A percentile compares a stretch with the other conserved stretches of the same genome.
Conservation (phyloP, 2,329 filamentous ascomycete species). For the Tolypocladium inflatum region DNA sequence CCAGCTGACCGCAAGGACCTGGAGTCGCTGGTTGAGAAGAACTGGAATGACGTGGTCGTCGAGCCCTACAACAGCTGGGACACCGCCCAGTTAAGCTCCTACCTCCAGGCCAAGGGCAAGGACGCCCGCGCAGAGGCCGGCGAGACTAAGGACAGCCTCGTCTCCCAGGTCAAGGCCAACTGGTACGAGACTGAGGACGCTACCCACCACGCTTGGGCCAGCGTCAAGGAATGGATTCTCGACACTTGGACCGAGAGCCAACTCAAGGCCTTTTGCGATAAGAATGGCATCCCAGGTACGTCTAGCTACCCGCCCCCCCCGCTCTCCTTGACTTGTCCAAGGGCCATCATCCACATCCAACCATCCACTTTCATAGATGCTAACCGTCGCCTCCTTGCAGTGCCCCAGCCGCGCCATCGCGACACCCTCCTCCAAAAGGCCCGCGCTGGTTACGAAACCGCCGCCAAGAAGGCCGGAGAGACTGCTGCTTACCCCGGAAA, state of each 20-base stretch:
- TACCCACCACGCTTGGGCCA: constrained; percentile 60
- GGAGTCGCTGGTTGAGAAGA: constrained; percentile 78
- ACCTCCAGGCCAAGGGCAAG: constrained; percentile 61
- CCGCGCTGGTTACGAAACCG: constrained; percentile 70
- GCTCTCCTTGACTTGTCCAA: neutral
- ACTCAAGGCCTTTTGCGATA: constrained; percentile 86
- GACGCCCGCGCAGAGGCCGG: constrained; percentile 58
- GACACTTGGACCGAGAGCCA: constrained; percentile 93
- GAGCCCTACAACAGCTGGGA: constrained; percentile 73
- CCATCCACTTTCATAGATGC: neutral
- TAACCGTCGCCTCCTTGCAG: constrained; percentile 20
- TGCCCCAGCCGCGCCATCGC: constrained; percentile 77
- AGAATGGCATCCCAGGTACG: constrained; percentile 66
- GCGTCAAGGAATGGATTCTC: constrained; percentile 83
- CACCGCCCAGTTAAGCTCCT: constrained; percentile 54
- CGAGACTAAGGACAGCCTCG: constrained; percentile 57
- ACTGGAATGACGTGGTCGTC: constrained; percentile 75
- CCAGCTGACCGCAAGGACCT: constrained; percentile 89
- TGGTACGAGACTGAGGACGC: constrained; percentile 78
- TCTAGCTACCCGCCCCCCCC: neutral
- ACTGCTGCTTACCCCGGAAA: constrained; percentile 81
- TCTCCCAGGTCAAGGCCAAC: constrained; percentile 58
- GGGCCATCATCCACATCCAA: neutral
- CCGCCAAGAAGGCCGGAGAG: constrained; percentile 67
- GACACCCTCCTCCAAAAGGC: constrained; percentile 71